phyloP scores from a whole-genome alignment of 1,284 basidiomycete species.

The Wallemia ichthyophaga region DNA sequence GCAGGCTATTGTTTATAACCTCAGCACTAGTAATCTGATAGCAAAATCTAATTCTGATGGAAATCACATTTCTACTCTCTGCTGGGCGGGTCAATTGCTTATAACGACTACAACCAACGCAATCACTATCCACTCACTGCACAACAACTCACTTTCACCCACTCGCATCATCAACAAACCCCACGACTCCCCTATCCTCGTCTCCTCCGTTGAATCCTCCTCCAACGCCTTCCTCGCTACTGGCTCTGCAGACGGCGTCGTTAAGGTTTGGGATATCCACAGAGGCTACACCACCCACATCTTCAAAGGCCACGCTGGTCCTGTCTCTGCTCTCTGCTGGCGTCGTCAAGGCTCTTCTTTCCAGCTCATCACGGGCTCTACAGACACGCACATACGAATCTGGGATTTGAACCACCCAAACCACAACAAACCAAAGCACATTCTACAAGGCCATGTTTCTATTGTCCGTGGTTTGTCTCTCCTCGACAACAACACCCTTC shows the following conservation, averaged over 20 bases:
- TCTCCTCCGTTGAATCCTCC: slow-evolving; percentile 55
- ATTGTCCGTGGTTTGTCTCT: slow-evolving; percentile 65
- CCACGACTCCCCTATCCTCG: slow-evolving; percentile 75
- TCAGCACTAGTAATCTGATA: not conserved
- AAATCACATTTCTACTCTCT: not conserved
- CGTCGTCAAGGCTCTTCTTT: slow-evolving; percentile 34
- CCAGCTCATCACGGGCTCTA: slow-evolving; percentile 61
- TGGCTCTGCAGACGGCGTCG: slow-evolving; percentile 76
- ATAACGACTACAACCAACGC: not conserved
- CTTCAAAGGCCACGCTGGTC: slow-evolving; percentile 85
- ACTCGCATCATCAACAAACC: slow-evolving; percentile 45
- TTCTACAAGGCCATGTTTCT: slow-evolving; percentile 69
- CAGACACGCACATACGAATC: slow-evolving; percentile 62
- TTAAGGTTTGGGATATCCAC: slow-evolving; percentile 82
- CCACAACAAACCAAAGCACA: slow-evolving; percentile 42
- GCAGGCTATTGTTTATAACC: not conserved
- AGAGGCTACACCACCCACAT: slow-evolving; percentile 77
- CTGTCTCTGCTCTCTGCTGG: slow-evolving; percentile 55
- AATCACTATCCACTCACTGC: not conserved
- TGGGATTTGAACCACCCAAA: slow-evolving; percentile 69
- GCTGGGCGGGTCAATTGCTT: not conserved
- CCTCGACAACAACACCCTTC: slow-evolving; percentile 47
- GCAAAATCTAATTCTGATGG: not conserved
- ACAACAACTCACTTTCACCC: slow-evolving; percentile 19
- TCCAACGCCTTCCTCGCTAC: slow-evolving; percentile 60